These are phyloP conservation scores for Paraurostyla sp. DNA, from an alignment of 73 alveolate species.

Conservation along the genomic window DNA sequence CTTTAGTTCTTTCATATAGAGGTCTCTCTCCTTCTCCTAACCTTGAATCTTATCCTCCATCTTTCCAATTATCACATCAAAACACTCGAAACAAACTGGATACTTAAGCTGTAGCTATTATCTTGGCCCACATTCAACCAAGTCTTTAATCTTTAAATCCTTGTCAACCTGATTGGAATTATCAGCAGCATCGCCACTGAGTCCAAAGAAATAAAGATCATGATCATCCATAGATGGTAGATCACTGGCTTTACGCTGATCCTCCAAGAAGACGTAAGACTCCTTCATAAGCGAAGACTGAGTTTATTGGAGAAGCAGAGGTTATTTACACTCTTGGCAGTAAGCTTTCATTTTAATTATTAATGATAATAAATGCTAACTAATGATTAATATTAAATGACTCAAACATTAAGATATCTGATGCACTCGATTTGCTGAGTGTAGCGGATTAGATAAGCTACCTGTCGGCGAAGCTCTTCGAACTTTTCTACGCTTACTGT, in stretches of 20 bases:
- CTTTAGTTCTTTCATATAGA: slow-evolving; percentile 43
- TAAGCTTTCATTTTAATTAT: slow-evolving; percentile 30
- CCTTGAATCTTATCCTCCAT: slow-evolving; percentile 25
- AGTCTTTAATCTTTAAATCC: slow-evolving; percentile 40
- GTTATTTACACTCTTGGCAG: slow-evolving; percentile 51
- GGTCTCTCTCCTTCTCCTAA: slow-evolving; percentile 62
- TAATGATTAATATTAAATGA: neutral
- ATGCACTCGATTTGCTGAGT: slow-evolving; percentile 70
- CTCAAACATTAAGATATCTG: slow-evolving; percentile 62
- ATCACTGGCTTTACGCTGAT: neutral
- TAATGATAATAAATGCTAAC: neutral
- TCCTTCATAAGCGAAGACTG: slow-evolving; percentile 19
- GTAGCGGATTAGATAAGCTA: slow-evolving; percentile 62
- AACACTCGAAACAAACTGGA: slow-evolving; percentile 68
- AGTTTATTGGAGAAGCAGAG: slow-evolving; percentile 32
- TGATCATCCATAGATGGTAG: neutral
- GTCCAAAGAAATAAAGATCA: slow-evolving; percentile 43
- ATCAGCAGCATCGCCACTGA: slow-evolving; percentile 56
- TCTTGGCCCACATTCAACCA: slow-evolving; percentile 14
- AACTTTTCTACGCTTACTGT: slow-evolving; percentile 68
- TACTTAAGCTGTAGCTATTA: slow-evolving; percentile 14
- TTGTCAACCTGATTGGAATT: slow-evolving; percentile 36
- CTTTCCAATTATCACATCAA: slow-evolving; percentile 15
- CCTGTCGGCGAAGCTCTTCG: slow-evolving; percentile 75
- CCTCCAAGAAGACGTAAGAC: slow-evolving; percentile 24